Evolutionary conservation across 345 rosid genomes (phyloP).

Genomic region (Triadica sebifera): DNA sequence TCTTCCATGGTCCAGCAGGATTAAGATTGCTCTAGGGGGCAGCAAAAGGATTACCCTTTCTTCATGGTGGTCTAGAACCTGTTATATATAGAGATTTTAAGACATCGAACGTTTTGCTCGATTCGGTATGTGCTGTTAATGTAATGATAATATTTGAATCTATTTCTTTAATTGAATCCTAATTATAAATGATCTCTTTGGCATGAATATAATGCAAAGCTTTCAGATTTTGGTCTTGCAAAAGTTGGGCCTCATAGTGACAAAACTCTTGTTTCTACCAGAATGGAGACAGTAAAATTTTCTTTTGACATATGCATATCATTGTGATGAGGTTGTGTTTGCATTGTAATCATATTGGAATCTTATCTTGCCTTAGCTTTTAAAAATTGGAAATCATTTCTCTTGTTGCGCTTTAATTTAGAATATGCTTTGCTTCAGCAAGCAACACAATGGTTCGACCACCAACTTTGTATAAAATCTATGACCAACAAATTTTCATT

Average conservation of each 20-base stretch:
- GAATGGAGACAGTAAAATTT: slow-evolving; percentile 14
- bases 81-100: slow-evolving; percentile 37
- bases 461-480: too few relatives aligned
- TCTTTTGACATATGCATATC: not conserved
- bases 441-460: not conserved
- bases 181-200: not conserved
- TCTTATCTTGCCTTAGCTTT: slow-evolving; percentile 17
- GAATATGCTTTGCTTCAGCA: slow-evolving; percentile 17
- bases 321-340: not conserved
- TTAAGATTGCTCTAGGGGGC: slow-evolving; percentile 39
- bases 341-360: slow-evolving; percentile 21
- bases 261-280: slow-evolving; percentile 36
- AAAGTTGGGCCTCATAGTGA: slow-evolving; percentile 40
- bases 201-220: slow-evolving; percentile 37
- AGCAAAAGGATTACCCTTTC: slow-evolving; percentile 37
- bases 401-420: not conserved
- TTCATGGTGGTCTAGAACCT: slow-evolving; percentile 33
- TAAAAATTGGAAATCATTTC: slow-evolving; percentile 5
- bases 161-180: not conserved
- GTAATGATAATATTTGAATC: not conserved
- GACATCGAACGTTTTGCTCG: slow-evolving; percentile 35
- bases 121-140: slow-evolving; percentile 21
- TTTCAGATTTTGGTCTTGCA: slow-evolving; percentile 36
- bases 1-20: slow-evolving; percentile 33
- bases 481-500: too few relatives aligned